Base-by-base conservation (phyloP, 306 rosid species). In the Lathyrus tuberosus region DNA sequence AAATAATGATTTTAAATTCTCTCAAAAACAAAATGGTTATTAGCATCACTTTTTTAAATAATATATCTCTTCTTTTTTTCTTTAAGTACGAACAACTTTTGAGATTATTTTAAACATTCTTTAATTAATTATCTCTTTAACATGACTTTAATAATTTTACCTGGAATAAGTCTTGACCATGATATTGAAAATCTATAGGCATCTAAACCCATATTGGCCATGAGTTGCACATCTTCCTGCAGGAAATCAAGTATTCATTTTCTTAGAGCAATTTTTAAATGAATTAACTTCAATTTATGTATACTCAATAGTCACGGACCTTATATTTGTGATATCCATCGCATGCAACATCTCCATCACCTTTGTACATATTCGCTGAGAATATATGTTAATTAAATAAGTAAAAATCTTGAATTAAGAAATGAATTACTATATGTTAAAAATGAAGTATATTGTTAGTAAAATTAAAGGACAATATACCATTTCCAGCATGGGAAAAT, bases 91-190 rank as follows among this genome's bases (percentile, higher is more conserved):
- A 20, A 20, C 22, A 20, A 20, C 1, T 20, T 20, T 20, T 20
- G 22, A 20, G 22, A 20, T 20, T 20, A 20, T 20, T 20, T 20
- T 20, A 20, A 1, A 20, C 22, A 20, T 20, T 20, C 0, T 20
- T 20, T 20, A 20, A 20, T 20, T 33, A 18, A n/a, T 3, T 6
- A 48, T 54, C 3, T 43, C 24, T 28, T 2, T 37, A 15, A 13
- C n/a, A 20, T 20, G 20, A 38, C 0, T 31, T 6, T 15, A 40
- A 20, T 20, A 1, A 20, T 20, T 20, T n/a, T 13, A 71, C 76
- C 63, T 16, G 79, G 83, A 62, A 79, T 79, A 62, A 79, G n/a
- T 63, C 83, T 79, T 54, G 83, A 74, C 83, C 83, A 79, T 56
- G 83, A 79, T 62, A 79, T 79, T 37, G 83, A 79, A 79, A 74